phyloP scores from a whole-genome alignment of 345 rosid genomes.

The Adansonia digitata region DNA sequence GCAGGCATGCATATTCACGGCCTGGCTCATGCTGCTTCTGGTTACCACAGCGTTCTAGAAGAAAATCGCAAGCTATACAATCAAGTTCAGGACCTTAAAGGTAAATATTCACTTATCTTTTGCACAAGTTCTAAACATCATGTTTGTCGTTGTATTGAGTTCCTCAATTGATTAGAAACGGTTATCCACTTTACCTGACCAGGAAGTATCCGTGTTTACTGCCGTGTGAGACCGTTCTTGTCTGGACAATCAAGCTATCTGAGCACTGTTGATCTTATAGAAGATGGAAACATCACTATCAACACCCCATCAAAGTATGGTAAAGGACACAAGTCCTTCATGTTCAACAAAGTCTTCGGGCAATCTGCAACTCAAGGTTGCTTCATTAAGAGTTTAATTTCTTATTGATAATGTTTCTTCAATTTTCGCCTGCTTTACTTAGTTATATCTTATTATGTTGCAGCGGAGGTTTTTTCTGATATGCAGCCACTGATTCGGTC shows the following conservation, averaged over 20 bases:
- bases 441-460: constrained; percentile 14
- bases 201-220: constrained; percentile 94
- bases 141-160: not conserved
- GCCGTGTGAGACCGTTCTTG: constrained; percentile 87
- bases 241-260: constrained; percentile 59
- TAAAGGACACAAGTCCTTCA: constrained; percentile 65
- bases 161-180: not conserved
- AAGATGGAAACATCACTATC: constrained; percentile 62
- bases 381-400: not conserved
- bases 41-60: constrained; percentile 85
- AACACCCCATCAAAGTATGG: constrained; percentile 73
- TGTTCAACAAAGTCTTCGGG: constrained; percentile 88
- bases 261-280: constrained; percentile 62
- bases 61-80: constrained; percentile 95
- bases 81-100: constrained; percentile 95
- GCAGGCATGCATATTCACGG: constrained; percentile 80
- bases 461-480: too few relatives aligned
- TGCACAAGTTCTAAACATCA: not conserved
- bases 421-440: not conserved
- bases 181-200: constrained; percentile 12
- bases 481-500: constrained; percentile 93
- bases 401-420: not conserved
- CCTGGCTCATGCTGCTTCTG: constrained; percentile 89
- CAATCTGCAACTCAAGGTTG: constrained; percentile 87
- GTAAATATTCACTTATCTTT: constrained; percentile 26